Percentiles rank a stretch among this genome's conserved stretches.
Evolutionary conservation across 441 rosid genomes (phyloP).

Genomic region (Jatropha multifida): DNA sequence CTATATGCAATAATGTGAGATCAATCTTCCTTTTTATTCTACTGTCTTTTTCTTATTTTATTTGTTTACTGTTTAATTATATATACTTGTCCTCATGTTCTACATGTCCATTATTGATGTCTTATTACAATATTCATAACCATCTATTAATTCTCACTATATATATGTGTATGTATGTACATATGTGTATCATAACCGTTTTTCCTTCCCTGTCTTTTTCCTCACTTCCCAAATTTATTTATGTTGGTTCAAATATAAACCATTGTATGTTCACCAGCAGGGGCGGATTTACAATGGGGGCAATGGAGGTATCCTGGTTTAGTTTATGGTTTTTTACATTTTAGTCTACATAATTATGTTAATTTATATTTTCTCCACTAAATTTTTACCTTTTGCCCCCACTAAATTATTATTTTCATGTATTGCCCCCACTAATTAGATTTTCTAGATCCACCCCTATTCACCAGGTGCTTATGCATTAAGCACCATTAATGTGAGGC

Average conservation of each 20-base stretch:
- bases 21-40: constrained; percentile 7
- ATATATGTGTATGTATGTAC: background rate
- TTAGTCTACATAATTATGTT: too few species aligned
- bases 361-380: too few species aligned
- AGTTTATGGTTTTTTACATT: too few species aligned
- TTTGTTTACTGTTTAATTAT: background rate
- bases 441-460: too few species aligned
- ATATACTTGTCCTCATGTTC: background rate
- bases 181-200: background rate
- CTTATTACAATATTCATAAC: background rate
- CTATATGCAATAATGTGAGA: constrained; percentile 90
- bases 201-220: background rate
- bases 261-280: background rate
- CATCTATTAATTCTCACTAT: background rate
- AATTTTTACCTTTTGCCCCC: too few species aligned
- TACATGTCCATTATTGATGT: background rate
- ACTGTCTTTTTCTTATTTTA: background rate
- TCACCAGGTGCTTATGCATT: too few species aligned
- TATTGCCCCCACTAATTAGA: too few species aligned
- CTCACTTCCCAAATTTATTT: background rate
- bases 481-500: background rate
- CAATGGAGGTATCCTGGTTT: too few species aligned
- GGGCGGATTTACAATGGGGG: too few species aligned
- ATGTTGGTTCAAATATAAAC: background rate
- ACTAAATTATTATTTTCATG: too few species aligned